A percentile compares a stretch with the other conserved stretches of the same genome.
phyloP scores from a whole-genome alignment of 495 filamentous ascomycete genomes.

The Xylaria flabelliformis region DNA sequence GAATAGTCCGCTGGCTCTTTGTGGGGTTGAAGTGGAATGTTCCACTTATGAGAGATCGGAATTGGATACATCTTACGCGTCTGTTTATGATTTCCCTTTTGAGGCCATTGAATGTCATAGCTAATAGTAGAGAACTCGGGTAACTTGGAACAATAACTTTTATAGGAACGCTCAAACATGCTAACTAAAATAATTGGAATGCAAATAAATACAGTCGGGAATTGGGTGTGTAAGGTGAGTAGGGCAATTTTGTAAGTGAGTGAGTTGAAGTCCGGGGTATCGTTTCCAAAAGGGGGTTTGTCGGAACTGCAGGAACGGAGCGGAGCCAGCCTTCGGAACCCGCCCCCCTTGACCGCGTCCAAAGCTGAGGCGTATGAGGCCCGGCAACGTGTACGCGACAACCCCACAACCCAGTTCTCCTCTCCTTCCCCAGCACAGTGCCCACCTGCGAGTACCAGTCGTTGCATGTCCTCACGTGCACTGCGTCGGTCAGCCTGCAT shows the following conservation, averaged over 20 bases:
- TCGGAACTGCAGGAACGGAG: neutral
- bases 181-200: neutral
- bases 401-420: neutral
- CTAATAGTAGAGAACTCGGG: neutral
- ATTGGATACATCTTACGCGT: neutral
- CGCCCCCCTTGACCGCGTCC: neutral
- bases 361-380: neutral
- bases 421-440: neutral
- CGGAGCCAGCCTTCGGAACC: neutral
- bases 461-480: neutral
- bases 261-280: neutral
- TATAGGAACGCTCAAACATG: neutral
- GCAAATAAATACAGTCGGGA: neutral
- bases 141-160: neutral
- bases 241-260: neutral
- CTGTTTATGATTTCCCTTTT: neutral
- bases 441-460: neutral
- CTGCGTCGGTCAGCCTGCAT: neutral
- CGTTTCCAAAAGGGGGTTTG: neutral
- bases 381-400: slow-evolving; percentile 3
- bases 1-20: neutral
- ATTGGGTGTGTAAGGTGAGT: neutral
- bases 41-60: slow-evolving; percentile 1
- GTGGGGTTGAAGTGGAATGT: neutral
- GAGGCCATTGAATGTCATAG: neutral